Conservation (phyloP, 1,284 basidiomycete species). For the Thelephora terrestris region DNA sequence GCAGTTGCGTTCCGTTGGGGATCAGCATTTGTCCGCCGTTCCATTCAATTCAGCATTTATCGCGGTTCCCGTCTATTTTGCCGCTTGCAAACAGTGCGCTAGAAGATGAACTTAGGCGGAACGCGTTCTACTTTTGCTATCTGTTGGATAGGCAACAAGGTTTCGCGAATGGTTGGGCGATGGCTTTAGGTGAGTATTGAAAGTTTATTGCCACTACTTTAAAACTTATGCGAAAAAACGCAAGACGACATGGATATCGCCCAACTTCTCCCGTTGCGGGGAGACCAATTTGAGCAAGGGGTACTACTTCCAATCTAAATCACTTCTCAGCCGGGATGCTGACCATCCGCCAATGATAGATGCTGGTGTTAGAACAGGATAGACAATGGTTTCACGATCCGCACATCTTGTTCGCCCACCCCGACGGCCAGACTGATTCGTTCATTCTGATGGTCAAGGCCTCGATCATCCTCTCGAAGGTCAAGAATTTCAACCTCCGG, state of each 20-base stretch:
- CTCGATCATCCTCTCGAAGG: conserved; percentile 52
- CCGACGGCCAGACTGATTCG: conserved; percentile 56
- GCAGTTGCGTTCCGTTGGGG: conserved; percentile 53
- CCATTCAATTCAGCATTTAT: conserved; percentile 44
- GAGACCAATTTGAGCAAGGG: conserved; percentile 49
- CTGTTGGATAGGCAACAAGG: background rate
- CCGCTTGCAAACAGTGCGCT: conserved; percentile 45
- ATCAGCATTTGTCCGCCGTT: conserved; percentile 63
- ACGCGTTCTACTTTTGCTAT: conserved; percentile 44
- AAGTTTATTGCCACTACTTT: background rate
- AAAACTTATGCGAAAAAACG: conserved; percentile 60
- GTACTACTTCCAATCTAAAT: conserved; percentile 27
- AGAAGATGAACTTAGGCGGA: conserved; percentile 62
- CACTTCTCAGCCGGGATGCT: background rate
- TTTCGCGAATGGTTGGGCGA: background rate
- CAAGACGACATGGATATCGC: conserved; percentile 65
- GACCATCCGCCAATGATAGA: conserved; percentile 25
- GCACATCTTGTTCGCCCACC: conserved; percentile 47
- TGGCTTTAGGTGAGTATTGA: background rate
- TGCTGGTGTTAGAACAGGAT: conserved; percentile 40
- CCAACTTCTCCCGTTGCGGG: conserved; percentile 56
- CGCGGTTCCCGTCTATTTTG: conserved; percentile 46
- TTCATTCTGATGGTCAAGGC: conserved; percentile 70
- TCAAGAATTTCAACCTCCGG: conserved; percentile 64
- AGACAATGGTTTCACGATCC: conserved; percentile 61